Conservation (phyloP, 441 rosid species). For the Daphne laureola region DNA sequence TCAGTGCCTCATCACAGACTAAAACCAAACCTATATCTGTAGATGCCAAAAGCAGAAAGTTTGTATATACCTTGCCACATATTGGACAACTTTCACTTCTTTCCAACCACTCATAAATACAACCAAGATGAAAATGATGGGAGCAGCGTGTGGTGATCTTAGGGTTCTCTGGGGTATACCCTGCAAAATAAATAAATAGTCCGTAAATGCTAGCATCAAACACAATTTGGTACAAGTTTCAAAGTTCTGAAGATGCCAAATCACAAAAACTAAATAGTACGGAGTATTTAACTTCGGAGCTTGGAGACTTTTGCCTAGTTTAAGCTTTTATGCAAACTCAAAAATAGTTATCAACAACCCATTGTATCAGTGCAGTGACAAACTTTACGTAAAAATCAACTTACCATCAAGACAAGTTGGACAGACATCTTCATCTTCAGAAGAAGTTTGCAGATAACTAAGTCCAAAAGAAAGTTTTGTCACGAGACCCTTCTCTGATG, state of each 20-base stretch:
- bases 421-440: conserved; percentile 79
- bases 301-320: neutral
- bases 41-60: conserved; percentile 3
- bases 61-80: conserved; percentile 72
- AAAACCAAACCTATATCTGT: neutral
- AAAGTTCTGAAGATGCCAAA: too few relatives aligned
- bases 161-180: conserved; percentile 79
- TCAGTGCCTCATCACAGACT: neutral
- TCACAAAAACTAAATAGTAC: too few relatives aligned
- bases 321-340: neutral
- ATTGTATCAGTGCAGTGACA: too few relatives aligned
- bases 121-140: conserved; percentile 91
- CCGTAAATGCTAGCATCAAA: too few relatives aligned
- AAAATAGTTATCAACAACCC: too few relatives aligned
- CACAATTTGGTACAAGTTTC: too few relatives aligned
- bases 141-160: conserved; percentile 65
- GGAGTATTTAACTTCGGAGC: too few relatives aligned
- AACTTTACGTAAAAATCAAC: neutral
- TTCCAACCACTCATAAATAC: conserved; percentile 96
- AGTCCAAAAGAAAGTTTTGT: conserved; percentile 25
- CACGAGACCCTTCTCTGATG: conserved; percentile 32
- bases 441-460: conserved; percentile 32
- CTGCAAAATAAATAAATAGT: conserved; percentile 36
- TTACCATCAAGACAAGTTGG: conserved; percentile 95
- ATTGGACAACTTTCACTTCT: conserved; percentile 90